These are phyloP conservation scores for Collybia nuda DNA, from an alignment of 768 basidiomycete genomes.

Conservation along the genomic window DNA sequence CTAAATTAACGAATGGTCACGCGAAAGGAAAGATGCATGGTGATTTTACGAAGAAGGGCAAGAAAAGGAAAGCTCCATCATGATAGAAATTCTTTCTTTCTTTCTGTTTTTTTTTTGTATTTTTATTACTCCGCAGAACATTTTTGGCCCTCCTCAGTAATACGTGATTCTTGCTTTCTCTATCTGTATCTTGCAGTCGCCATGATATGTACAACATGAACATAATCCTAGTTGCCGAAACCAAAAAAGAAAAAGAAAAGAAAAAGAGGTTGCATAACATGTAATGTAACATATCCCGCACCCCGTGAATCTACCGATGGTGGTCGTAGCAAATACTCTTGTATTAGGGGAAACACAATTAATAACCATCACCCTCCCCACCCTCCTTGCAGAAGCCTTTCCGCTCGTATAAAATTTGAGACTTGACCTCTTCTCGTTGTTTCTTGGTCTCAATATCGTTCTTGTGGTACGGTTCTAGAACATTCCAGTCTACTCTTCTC, in stretches of 20 bases:
- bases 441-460: constrained; percentile 74
- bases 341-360: constrained; percentile 15
- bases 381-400: constrained; percentile 94
- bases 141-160: no score
- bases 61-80: constrained; percentile 51
- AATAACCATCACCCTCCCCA: constrained; percentile 96
- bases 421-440: constrained; percentile 78
- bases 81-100: constrained; percentile 13
- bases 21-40: constrained; percentile 39
- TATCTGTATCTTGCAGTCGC: constrained; percentile 1
- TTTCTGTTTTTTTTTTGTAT: no score
- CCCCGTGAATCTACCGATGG: constrained; percentile 19
- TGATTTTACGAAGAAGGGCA: constrained; percentile 55
- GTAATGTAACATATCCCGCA: constrained; percentile 16
- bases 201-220: not conserved
- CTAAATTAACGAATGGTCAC: constrained; percentile 47
- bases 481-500: constrained; percentile 68
- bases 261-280: no score
- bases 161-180: no score
- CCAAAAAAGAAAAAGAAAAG: no score
- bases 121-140: not conserved
- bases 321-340: constrained; percentile 1
- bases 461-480: constrained; percentile 72
- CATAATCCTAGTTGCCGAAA: not conserved
- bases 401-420: constrained; percentile 78